A percentile compares a stretch with the other conserved stretches of the same genome.
Conservation (phyloP, 176 grass and related monocot species). For the Rhynchospora tenuis region DNA sequence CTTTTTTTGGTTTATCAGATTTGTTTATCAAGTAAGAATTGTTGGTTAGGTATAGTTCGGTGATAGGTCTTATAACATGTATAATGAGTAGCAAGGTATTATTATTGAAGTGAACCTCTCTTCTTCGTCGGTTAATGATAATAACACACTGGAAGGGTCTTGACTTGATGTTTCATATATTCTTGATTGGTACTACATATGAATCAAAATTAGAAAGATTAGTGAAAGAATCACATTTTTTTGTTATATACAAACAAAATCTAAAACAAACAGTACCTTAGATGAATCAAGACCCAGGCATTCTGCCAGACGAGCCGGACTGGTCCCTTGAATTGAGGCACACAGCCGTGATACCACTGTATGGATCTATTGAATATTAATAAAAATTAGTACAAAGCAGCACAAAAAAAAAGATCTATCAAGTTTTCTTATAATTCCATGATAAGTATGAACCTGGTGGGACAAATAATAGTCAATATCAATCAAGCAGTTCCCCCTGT, state of each 20-base stretch:
- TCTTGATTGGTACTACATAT: slow-evolving; percentile 71
- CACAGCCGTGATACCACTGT: slow-evolving; percentile 79
- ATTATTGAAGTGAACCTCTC: slow-evolving; percentile 51
- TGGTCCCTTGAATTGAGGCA: slow-evolving; percentile 97
- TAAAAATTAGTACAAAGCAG: neutral
- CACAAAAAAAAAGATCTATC: neutral
- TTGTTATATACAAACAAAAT: slow-evolving; percentile 17
- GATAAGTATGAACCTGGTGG: slow-evolving; percentile 60
- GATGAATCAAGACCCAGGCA: slow-evolving; percentile 37
- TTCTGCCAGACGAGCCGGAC: slow-evolving; percentile 87
- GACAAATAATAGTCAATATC: slow-evolving; percentile 94
- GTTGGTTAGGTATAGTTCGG: neutral
- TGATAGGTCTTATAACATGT: neutral
- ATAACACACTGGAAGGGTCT: slow-evolving; percentile 64
- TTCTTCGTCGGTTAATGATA: slow-evolving; percentile 66
- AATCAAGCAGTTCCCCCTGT: slow-evolving; percentile 69
- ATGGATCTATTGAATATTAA: slow-evolving; percentile 78
- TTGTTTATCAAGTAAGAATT: neutral
- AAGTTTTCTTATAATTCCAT: slow-evolving; percentile 14
- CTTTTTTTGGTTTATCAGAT: neutral
- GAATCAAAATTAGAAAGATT: slow-evolving; percentile 20
- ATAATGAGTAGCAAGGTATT: slow-evolving; percentile 18
- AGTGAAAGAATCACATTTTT: slow-evolving; percentile 28
- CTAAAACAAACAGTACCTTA: neutral
- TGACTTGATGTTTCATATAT: slow-evolving; percentile 38